Evolutionary conservation across 2,329 filamentous ascomycete species (phyloP).

Genomic region (Nothopassalora personata): DNA sequence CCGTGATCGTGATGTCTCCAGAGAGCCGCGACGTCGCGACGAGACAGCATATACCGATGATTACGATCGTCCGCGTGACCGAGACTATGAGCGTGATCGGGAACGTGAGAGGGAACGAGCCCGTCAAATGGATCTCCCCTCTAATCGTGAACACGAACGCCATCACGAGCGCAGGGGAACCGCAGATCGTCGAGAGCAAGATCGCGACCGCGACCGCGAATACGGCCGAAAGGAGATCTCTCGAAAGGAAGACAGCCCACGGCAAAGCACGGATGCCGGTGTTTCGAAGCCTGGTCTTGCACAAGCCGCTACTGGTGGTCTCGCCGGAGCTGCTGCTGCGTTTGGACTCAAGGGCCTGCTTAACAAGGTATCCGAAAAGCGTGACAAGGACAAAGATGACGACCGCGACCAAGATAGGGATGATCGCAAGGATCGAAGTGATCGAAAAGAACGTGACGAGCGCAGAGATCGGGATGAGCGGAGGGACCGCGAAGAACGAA

Average conservation of each 20-base stretch:
- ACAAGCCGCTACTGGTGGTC: slow-evolving; percentile 27
- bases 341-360: slow-evolving; percentile 27
- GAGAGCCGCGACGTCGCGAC: slow-evolving; percentile 29
- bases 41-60: slow-evolving; percentile 26
- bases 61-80: slow-evolving; percentile 12
- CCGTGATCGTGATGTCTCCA: slow-evolving; percentile 19
- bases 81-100: slow-evolving; percentile 21
- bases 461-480: not conserved
- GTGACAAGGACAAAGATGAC: slow-evolving; percentile 22
- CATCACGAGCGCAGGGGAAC: slow-evolving; percentile 26
- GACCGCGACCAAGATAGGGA: slow-evolving; percentile 17
- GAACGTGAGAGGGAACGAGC: slow-evolving; percentile 26
- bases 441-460: slow-evolving; percentile 1
- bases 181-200: not conserved
- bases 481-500: slow-evolving; percentile 7
- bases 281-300: slow-evolving; percentile 22
- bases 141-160: slow-evolving; percentile 22
- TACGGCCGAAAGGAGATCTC: slow-evolving; percentile 22
- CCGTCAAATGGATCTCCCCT: slow-evolving; percentile 18
- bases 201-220: slow-evolving; percentile 18
- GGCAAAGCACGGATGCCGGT: slow-evolving; percentile 16
- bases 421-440: slow-evolving; percentile 12
- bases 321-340: slow-evolving; percentile 30
- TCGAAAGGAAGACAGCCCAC: slow-evolving; percentile 24
- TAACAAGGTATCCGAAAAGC: slow-evolving; percentile 22